Conservation (phyloP, 768 basidiomycete genomes). For the Auricularia sp. region DNA sequence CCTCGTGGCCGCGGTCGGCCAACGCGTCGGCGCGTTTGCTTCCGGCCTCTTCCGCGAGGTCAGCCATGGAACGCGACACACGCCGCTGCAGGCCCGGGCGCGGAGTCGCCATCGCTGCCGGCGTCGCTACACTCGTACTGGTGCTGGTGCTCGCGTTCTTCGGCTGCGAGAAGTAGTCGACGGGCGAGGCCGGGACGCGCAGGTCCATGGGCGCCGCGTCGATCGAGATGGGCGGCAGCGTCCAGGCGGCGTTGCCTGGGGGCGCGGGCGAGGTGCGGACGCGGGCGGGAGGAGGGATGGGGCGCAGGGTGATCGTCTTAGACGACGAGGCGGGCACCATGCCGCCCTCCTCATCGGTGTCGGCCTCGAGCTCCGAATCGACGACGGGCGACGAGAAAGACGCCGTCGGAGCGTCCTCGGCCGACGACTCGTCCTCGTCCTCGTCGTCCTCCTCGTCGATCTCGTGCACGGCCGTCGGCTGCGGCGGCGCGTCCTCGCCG, state of each 20-base stretch:
- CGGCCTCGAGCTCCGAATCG: background rate
- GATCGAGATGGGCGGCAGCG: too few relatives aligned
- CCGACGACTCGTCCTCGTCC: constrained; percentile 17
- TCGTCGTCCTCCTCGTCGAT: constrained; percentile 27
- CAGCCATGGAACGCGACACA: background rate
- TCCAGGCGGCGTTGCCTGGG: too few relatives aligned
- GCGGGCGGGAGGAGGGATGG: too few relatives aligned
- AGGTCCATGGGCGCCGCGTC: too few relatives aligned
- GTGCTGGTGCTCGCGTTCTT: background rate
- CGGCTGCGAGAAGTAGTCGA: background rate
- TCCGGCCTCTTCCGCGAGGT: background rate
- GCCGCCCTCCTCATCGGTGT: background rate
- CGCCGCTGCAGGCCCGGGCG: background rate
- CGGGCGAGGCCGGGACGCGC: background rate
- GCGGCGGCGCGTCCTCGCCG: constrained; percentile 19
- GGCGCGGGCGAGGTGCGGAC: too few relatives aligned
- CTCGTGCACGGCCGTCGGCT: constrained; percentile 13
- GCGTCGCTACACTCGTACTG: background rate
- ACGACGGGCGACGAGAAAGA: background rate
- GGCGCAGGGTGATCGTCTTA: too few relatives aligned
- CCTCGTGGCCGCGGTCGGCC: background rate
- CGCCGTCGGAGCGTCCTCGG: constrained; percentile 11
- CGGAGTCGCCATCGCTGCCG: background rate
- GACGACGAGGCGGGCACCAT: background rate
- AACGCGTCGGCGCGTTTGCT: background rate